Conservation (phyloP, 176 grass and related monocot genomes). For the Aegilops bicornis region DNA sequence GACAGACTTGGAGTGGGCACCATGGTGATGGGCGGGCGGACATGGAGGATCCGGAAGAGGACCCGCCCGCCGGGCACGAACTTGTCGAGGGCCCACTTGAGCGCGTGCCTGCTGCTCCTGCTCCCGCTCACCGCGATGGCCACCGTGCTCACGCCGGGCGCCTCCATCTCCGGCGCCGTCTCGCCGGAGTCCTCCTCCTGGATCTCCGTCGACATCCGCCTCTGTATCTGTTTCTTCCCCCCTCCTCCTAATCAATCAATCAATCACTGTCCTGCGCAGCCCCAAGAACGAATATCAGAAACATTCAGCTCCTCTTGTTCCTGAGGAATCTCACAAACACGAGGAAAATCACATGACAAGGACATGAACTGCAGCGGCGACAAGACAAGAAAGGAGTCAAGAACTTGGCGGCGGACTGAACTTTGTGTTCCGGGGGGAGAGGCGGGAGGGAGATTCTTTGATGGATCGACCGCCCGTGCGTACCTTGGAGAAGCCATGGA, state of each 20-base stretch:
- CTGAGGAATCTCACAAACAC: not conserved
- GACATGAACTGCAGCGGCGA: too few relatives aligned
- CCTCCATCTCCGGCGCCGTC: slow-evolving; percentile 20
- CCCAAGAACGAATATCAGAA: not conserved
- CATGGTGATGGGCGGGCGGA: slow-evolving; percentile 61
- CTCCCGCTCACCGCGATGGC: slow-evolving; percentile 66
- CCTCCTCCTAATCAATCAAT: not conserved
- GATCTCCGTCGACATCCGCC: slow-evolving; percentile 66
- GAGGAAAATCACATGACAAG: not conserved
- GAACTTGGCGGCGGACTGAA: too few relatives aligned
- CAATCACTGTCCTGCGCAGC: not conserved
- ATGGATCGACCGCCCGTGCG: not conserved
- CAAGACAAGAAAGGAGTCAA: too few relatives aligned
- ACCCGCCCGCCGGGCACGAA: slow-evolving; percentile 60
- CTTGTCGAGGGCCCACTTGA: slow-evolving; percentile 94
- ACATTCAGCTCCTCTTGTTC: not conserved
- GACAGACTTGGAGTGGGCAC: slow-evolving; percentile 87
- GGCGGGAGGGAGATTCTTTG: not conserved
- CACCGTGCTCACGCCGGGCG: slow-evolving; percentile 33
- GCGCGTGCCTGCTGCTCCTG: slow-evolving; percentile 58
- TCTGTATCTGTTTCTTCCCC: not conserved
- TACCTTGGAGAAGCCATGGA: slow-evolving; percentile 30
- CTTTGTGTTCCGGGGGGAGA: too few relatives aligned
- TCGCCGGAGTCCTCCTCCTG: slow-evolving; percentile 36
- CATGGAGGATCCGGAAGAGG: slow-evolving; percentile 73